These are phyloP conservation scores for Coleophoma cylindrospora DNA, from an alignment of 2,329 filamentous ascomycete genomes.

Conservation along the genomic window DNA sequence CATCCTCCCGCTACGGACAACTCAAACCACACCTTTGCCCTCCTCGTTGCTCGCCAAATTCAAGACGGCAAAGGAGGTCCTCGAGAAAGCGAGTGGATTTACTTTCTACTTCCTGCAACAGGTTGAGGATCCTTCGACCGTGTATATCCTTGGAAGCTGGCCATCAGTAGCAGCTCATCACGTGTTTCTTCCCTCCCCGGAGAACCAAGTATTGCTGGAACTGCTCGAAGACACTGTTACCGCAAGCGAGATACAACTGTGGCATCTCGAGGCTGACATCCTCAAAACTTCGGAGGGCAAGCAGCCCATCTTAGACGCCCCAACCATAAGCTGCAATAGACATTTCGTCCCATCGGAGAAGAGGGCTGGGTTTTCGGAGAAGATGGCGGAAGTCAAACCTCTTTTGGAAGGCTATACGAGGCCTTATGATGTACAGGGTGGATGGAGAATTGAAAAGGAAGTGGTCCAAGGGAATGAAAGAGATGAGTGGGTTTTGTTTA, in stretches of 20 bases:
- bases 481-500: slow-evolving; percentile 15
- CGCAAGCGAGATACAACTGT: slow-evolving; percentile 32
- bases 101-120: slow-evolving; percentile 34
- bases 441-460: slow-evolving; percentile 16
- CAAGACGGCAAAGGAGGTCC: slow-evolving; percentile 27
- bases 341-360: slow-evolving; percentile 7
- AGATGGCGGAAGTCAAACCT: slow-evolving; percentile 4
- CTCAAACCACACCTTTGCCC: slow-evolving; percentile 15
- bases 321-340: slow-evolving; percentile 8
- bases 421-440: slow-evolving; percentile 8
- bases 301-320: slow-evolving; percentile 5
- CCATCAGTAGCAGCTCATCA: slow-evolving; percentile 34
- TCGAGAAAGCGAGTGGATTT: slow-evolving; percentile 30
- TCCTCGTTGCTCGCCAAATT: slow-evolving; percentile 26
- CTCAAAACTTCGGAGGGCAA: neutral
- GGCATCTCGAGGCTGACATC: slow-evolving; percentile 33
- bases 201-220: slow-evolving; percentile 34
- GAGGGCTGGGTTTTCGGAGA: slow-evolving; percentile 5
- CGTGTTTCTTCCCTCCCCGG: slow-evolving; percentile 34
- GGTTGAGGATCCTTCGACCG: slow-evolving; percentile 33
- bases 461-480: slow-evolving; percentile 2
- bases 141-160: slow-evolving; percentile 42
- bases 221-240: slow-evolving; percentile 25
- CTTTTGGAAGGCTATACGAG: slow-evolving; percentile 6
- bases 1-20: slow-evolving; percentile 26